Conservation (phyloP, 352 stramenopile genomes). For the Phytophthora tubulina region DNA sequence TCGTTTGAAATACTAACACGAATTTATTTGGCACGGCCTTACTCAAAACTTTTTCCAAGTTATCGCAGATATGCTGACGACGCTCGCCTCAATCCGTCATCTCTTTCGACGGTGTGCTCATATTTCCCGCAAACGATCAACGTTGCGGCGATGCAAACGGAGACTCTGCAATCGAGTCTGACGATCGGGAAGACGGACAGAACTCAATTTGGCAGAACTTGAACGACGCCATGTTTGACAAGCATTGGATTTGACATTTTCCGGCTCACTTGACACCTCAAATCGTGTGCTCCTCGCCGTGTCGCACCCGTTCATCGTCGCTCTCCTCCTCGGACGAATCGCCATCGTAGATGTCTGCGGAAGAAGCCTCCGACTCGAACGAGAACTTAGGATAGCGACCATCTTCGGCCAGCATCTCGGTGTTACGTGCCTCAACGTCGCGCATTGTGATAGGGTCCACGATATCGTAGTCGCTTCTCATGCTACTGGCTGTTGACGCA, state of each 20-base stretch:
- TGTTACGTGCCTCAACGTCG: conserved; percentile 70
- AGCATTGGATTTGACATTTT: conserved; percentile 34
- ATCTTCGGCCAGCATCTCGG: conserved; percentile 69
- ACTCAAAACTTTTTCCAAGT: conserved; percentile 34
- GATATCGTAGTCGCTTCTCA: conserved; percentile 78
- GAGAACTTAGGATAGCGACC: conserved; percentile 74
- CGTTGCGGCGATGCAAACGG: conserved; percentile 33
- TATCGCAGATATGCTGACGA: conserved; percentile 19
- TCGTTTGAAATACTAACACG: conserved; percentile 22
- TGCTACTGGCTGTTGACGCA: conserved; percentile 48
- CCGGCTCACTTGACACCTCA: conserved; percentile 31
- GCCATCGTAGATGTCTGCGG: conserved; percentile 43
- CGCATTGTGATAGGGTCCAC: conserved; percentile 67
- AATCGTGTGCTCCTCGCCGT: conserved; percentile 45
- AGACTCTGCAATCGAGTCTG: conserved; percentile 30
- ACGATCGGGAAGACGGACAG: conserved; percentile 7
- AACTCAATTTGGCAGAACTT: conserved; percentile 21
- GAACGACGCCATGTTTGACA: conserved; percentile 26
- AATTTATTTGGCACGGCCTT: conserved; percentile 30
- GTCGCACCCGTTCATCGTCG: conserved; percentile 30
- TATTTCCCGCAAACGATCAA: conserved; percentile 27
- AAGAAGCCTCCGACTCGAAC: conserved; percentile 54
- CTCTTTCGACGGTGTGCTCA: conserved; percentile 35
- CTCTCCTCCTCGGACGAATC: conserved; percentile 41
- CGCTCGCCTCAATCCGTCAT: conserved; percentile 10